Evolutionary conservation across 2,329 filamentous ascomycete species (phyloP).

Genomic region (Ceratocystis cubensis): DNA sequence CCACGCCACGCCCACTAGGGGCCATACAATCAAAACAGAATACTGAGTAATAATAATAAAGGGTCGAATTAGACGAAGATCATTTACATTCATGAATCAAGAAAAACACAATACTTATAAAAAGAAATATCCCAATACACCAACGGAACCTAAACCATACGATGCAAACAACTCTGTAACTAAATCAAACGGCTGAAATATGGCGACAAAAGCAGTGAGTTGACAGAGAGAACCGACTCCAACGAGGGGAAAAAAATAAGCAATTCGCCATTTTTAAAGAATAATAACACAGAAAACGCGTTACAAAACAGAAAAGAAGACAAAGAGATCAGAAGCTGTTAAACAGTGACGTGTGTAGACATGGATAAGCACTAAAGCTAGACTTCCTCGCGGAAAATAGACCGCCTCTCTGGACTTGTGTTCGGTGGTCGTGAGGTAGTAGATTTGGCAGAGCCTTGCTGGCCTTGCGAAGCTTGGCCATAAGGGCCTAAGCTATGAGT

Average conservation of each 20-base stretch:
- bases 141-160: neutral
- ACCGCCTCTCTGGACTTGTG: conserved; percentile 55
- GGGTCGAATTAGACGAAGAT: neutral
- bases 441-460: conserved; percentile 24
- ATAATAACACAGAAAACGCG: neutral
- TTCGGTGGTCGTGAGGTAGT: conserved; percentile 28
- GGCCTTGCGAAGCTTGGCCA: conserved; percentile 27
- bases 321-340: neutral
- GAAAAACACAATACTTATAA: neutral
- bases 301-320: neutral
- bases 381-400: conserved; percentile 58
- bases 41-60: neutral
- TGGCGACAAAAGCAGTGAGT: neutral
- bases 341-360: neutral
- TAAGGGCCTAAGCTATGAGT: conserved; percentile 60
- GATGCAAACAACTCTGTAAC: neutral
- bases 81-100: conserved; percentile 4
- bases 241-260: neutral
- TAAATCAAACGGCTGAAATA: neutral
- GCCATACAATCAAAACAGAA: neutral
- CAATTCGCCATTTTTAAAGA: neutral
- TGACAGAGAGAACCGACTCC: conserved; percentile 1
- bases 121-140: neutral
- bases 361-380: conserved; percentile 27
- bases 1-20: neutral